A percentile compares a stretch with the other conserved stretches of the same genome.
Conservation (phyloP, 2,329 filamentous ascomycete species). For the Grosmannia penicillata region DNA sequence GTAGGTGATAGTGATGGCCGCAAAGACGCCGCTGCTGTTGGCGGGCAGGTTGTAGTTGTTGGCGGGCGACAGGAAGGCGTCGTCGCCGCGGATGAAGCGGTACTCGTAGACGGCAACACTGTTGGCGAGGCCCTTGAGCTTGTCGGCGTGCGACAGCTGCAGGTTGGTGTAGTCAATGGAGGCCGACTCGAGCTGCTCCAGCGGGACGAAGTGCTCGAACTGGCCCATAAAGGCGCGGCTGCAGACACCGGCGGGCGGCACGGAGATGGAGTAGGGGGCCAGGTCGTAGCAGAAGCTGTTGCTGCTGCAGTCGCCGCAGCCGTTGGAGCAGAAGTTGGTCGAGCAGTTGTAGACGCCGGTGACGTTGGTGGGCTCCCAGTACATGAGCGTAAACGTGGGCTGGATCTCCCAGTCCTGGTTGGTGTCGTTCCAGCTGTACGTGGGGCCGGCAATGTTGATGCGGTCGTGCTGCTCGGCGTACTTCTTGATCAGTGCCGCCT, state of each 20-base stretch:
- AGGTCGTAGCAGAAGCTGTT: conserved; percentile 1
- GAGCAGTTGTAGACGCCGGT: conserved; percentile 1
- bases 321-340: neutral
- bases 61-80: neutral
- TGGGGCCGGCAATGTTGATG: neutral
- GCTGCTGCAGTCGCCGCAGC: neutral
- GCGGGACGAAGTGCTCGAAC: neutral
- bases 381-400: conserved; percentile 1
- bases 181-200: neutral
- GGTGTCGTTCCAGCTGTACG: neutral
- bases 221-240: neutral
- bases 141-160: neutral
- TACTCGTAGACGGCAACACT: neutral
- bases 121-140: neutral
- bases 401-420: neutral
- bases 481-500: neutral
- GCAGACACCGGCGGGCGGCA: neutral
- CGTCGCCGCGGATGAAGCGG: neutral
- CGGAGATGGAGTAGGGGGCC: neutral
- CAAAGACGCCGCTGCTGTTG: neutral
- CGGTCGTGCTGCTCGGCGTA: neutral
- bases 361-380: conserved; percentile 1
- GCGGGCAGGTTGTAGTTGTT: neutral
- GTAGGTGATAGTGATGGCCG: neutral
- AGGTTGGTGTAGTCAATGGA: neutral